Evolutionary conservation across 257 asterid species (phyloP).

Genomic region (Solanum corneliomulleri): DNA sequence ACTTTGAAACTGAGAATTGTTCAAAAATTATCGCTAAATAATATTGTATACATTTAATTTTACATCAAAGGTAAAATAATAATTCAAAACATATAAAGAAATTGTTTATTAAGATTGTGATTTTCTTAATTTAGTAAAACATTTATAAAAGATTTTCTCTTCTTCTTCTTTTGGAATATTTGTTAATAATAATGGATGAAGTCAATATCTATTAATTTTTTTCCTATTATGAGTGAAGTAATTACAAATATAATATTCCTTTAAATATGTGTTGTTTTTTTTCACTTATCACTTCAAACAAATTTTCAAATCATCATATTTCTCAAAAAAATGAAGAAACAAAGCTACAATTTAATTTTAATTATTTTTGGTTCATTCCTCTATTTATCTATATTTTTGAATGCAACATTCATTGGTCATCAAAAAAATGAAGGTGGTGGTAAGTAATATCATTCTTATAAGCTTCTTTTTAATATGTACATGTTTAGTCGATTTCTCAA

Average conservation of each 20-base stretch:
- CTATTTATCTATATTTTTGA: slow-evolving; percentile 10
- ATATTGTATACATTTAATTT: not conserved
- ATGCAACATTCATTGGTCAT: slow-evolving; percentile 20
- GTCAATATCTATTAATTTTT: not conserved
- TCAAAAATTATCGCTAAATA: not conserved
- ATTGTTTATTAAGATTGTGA: not conserved
- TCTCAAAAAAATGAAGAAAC: slow-evolving; percentile 10
- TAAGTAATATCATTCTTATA: not conserved
- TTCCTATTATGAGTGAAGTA: not conserved
- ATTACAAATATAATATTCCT: not conserved
- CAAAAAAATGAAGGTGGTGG: slow-evolving; percentile 41
- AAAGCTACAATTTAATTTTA: not conserved
- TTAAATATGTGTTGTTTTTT: not conserved
- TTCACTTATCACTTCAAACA: not conserved
- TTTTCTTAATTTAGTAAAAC: not conserved
- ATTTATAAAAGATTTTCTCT: not conserved
- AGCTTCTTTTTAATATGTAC: not conserved
- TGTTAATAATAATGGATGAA: not conserved
- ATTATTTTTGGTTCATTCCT: slow-evolving; percentile 5
- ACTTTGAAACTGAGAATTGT: not conserved
- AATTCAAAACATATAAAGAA: not conserved
- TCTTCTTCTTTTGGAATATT: not conserved
- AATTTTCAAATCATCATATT: not conserved
- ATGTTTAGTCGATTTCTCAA: not conserved
- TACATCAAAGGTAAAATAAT: not conserved